These are phyloP conservation scores for Starmerella riodocensis DNA, from an alignment of 805 yeast genomes.

Conservation along the genomic window DNA sequence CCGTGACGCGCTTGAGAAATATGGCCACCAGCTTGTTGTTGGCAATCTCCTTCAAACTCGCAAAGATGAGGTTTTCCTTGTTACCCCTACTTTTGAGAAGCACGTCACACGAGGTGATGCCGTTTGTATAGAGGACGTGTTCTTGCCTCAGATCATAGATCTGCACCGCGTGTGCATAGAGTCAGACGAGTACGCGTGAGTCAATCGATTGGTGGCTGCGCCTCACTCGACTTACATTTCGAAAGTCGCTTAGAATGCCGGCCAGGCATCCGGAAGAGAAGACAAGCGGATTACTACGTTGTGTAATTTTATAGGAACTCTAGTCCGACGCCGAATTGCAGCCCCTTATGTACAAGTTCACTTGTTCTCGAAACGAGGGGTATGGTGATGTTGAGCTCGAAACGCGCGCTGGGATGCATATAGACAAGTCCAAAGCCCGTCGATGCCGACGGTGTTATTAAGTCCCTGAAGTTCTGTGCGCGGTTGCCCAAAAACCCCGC, in stretches of 20 bases:
- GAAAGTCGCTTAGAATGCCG: too few relatives aligned
- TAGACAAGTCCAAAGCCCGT: constrained; percentile 50
- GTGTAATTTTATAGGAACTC: constrained; percentile 43
- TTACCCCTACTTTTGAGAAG: constrained; percentile 32
- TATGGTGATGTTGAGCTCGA: constrained; percentile 50
- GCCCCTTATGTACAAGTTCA: constrained; percentile 47
- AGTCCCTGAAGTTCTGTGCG: constrained; percentile 13
- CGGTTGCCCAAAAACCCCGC: constrained; percentile 44
- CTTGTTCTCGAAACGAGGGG: constrained; percentile 42
- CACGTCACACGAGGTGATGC: constrained; percentile 33
- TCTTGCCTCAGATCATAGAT: constrained; percentile 62
- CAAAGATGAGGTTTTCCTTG: constrained; percentile 78
- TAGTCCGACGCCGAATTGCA: constrained; percentile 54
- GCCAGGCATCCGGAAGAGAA: too few relatives aligned
- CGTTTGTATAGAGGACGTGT: constrained; percentile 62
- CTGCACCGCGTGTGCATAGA: constrained; percentile 53
- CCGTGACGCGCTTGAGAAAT: constrained; percentile 62
- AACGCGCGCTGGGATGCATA: constrained; percentile 51
- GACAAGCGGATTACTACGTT: too few relatives aligned
- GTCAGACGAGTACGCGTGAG: neutral
- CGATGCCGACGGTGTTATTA: constrained; percentile 34
- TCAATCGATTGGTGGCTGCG: neutral
- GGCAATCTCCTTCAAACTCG: constrained; percentile 86
- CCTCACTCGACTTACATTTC: too few relatives aligned
- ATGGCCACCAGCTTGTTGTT: constrained; percentile 86